Base-by-base conservation (phyloP, 768 basidiomycete species). In the Cystofilobasidium bisporidii region DNA sequence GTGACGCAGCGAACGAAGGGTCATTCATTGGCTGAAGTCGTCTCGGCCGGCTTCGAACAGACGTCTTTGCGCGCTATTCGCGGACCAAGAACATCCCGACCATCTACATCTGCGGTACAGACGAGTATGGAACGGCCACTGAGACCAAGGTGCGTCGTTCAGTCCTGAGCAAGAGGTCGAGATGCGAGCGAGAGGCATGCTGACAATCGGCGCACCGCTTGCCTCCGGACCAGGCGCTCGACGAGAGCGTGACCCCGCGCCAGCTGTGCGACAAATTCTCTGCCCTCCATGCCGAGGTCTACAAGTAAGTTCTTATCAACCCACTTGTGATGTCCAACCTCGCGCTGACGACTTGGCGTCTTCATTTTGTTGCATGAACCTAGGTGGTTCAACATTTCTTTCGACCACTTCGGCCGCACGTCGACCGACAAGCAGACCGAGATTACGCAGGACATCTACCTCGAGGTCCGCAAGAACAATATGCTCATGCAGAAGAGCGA, bases 41-140 rank as follows among this genome's bases (percentile, higher is more conserved):
- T n/a, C n/a, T n/a, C n/a, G n/a, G n/a, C n/a, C n/a, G n/a, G n/a
- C n/a, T n/a, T n/a, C n/a, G n/a, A n/a, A n/a, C 53, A 69, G 96
- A 98, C 76, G 93, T 98, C 40, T 98, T 87, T 78, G 92, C 91
- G 72, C 82, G 96, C 84, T 96, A 78, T 73, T 86, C 81, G 28
- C 36, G 84, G 40, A 87, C 90, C 36, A 81, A 87, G 73, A 96
- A 98, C 80, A 81, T 87, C 72, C 85, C 86, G 53, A 94, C 91
- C 0, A 81, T 98, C 38, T 99, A 94, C 76, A 83, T 99, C 65
- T 99, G 96, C 77, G 96, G 96, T 32, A 98, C 96, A 5, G 96
- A 99, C 75, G 96, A 99, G 78, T 99, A 99, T 73, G 96, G 96
- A n/a, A 99, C 96, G 10, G 94, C 96, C 0, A 96, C 96, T 0